Evolutionary conservation across 148 eudicot species (phyloP).

Genomic region (Suaeda aralocaspica): DNA sequence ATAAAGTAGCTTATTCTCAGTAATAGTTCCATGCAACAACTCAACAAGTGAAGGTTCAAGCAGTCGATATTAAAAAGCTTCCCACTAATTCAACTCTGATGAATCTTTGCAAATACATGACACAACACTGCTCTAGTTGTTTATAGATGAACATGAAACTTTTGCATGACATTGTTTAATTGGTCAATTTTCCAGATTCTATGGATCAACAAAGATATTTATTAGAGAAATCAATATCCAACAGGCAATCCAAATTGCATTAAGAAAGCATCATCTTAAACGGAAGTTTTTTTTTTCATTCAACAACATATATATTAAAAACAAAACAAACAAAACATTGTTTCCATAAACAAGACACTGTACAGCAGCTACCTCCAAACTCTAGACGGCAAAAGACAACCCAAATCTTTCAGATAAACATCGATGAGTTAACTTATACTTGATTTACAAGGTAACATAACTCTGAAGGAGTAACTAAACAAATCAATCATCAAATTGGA

Average conservation of each 20-base stretch:
- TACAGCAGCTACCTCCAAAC: background rate
- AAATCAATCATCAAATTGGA: background rate
- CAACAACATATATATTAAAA: background rate
- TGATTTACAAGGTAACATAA: background rate
- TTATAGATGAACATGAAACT: too few relatives aligned
- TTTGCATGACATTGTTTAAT: too few relatives aligned
- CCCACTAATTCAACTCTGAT: too few relatives aligned
- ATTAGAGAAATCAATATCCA: background rate
- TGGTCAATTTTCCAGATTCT: background rate
- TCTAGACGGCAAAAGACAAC: background rate
- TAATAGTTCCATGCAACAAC: background rate
- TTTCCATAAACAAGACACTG: background rate
- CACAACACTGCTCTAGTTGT: background rate
- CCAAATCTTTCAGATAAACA: background rate
- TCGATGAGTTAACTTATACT: background rate
- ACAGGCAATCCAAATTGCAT: background rate
- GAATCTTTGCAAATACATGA: background rate
- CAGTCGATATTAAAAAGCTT: background rate
- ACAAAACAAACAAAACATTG: too few relatives aligned
- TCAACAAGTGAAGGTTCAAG: background rate
- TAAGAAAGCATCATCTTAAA: background rate
- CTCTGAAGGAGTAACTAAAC: background rate
- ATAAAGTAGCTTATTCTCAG: background rate
- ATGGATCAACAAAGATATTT: background rate
- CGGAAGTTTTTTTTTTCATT: background rate